These are phyloP conservation scores for Colletotrichum ledebouriae DNA, from an alignment of 2,329 filamentous ascomycete species.

Conservation along the genomic window DNA sequence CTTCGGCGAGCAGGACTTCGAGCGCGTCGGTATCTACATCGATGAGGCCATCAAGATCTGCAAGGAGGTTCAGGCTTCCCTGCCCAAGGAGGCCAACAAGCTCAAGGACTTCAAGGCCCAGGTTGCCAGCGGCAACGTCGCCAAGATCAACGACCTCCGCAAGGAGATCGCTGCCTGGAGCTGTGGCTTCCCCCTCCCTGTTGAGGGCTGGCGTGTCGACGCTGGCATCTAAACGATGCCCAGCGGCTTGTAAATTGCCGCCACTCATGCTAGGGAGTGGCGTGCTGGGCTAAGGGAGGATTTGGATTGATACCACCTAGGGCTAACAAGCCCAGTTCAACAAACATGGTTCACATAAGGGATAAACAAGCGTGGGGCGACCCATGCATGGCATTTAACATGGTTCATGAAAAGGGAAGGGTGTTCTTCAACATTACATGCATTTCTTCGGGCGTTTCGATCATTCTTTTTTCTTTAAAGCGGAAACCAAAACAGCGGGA, in stretches of 20 bases:
- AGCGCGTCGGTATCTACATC: conserved; percentile 90
- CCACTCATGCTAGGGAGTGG: conserved; percentile 21
- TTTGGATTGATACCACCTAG: conserved; percentile 35
- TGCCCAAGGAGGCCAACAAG: conserved; percentile 99
- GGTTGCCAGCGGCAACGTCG: conserved; percentile 82
- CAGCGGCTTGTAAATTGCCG: conserved; percentile 13
- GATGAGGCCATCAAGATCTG: conserved; percentile 89
- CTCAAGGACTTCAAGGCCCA: conserved; percentile 99
- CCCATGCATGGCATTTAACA: conserved; percentile 42
- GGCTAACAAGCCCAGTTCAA: conserved; percentile 34
- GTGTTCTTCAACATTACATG: conserved; percentile 45
- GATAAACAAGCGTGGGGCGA: conserved; percentile 36
- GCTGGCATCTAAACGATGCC: conserved; percentile 65
- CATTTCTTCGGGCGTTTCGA: conserved; percentile 55
- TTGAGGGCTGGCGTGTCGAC: conserved; percentile 77
- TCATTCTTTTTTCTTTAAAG: conserved; percentile 27
- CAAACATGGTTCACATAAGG: conserved; percentile 37
- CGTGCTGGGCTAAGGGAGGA: conserved; percentile 13
- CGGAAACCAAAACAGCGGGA: conserved; percentile 38
- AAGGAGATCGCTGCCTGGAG: conserved; percentile 93
- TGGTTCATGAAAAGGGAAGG: conserved; percentile 44
- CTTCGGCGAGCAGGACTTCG: conserved; percentile 92
- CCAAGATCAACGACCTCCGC: conserved; percentile 86
- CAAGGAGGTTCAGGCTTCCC: conserved; percentile 84
- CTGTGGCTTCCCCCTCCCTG: conserved; percentile 90